Evolutionary conservation across 1,284 basidiomycete genomes (phyloP), one percentile per base, ranked within the genome.

Genomic region (Mrakiaceae sp.): DNA sequence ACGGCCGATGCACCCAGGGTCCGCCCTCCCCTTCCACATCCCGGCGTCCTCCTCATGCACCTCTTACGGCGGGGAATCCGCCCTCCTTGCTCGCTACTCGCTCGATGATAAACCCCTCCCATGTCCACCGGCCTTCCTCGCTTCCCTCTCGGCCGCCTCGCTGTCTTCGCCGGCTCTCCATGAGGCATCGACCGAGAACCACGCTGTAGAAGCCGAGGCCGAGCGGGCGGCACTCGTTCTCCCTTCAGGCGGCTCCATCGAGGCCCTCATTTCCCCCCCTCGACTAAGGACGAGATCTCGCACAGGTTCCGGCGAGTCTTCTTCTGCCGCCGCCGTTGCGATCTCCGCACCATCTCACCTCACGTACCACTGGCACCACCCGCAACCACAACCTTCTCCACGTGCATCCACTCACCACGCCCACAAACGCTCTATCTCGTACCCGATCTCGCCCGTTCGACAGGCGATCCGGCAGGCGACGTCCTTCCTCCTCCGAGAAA

Each of bases 201-300:
- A 27, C 55, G 40, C 58, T 57, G 12, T 43, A 12, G 6, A 59
- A 49, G n/a, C 40, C 16, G 39, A 63, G 12, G 48, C 40, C 40
- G 60, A 60, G 10, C 40, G 43, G 1, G 52, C n/a, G n/a, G 3
- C n/a, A 14, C 5, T 57, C 11, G 10, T 42, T 39, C 10, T 58
- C 50, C 2, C 44, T 10, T 52, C 43, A 3, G 12, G 52, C 12
- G 48, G 48, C 27, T 57, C 60, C 5, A 56, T 65, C 51, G 59
- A 65, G 39, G 64, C 64, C 9, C 60, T 65, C 59, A 52, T 65
- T 46, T 65, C 64, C n/a, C 64, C 64, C 2, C 40, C 64, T 2
- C n/a, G 58, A 4, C 48, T 46, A 42, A 50, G 63, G 44, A 10
- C 44, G 9, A 42, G 49, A 16, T 50, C 63, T 7, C 14, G 14